Percentiles rank a stretch among this genome's conserved stretches.
Evolutionary conservation across 805 yeast genomes (phyloP).

Genomic region (Kuraishia hungarica): DNA sequence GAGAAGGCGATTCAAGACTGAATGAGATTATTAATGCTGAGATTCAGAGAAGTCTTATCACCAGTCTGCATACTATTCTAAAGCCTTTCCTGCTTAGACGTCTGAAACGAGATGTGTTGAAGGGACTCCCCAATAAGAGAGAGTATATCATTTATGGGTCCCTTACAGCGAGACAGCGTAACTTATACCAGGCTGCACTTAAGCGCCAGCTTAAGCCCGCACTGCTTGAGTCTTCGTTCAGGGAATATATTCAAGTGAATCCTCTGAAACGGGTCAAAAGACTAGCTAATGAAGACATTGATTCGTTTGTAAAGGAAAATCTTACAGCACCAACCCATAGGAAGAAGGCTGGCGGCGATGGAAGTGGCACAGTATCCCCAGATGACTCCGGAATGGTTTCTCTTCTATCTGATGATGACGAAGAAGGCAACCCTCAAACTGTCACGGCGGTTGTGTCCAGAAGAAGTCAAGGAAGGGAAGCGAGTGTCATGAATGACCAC

Average conservation of each 20-base stretch:
- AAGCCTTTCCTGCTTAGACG: slow-evolving; percentile 84
- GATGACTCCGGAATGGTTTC: slow-evolving; percentile 2
- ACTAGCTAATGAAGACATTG: slow-evolving; percentile 20
- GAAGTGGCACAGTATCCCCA: not conserved
- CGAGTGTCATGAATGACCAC: slow-evolving; percentile 4
- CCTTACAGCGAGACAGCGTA: slow-evolving; percentile 52
- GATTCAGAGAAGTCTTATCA: slow-evolving; percentile 52
- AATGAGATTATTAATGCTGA: slow-evolving; percentile 47
- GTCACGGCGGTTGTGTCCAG: not conserved
- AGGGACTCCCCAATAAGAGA: slow-evolving; percentile 74
- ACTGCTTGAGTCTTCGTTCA: slow-evolving; percentile 36
- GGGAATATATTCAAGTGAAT: slow-evolving; percentile 36
- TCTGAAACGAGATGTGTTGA: slow-evolving; percentile 64
- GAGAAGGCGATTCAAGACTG: slow-evolving; percentile 27
- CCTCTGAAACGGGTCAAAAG: not conserved
- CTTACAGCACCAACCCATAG: slow-evolving; percentile 1
- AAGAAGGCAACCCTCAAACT: slow-evolving; percentile 1
- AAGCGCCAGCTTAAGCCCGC: slow-evolving; percentile 32
- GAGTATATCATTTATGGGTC: slow-evolving; percentile 78
- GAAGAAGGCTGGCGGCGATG: not conserved
- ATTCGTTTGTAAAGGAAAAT: slow-evolving; percentile 27
- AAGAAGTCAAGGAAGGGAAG: slow-evolving; percentile 7
- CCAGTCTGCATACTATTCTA: slow-evolving; percentile 77
- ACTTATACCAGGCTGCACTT: slow-evolving; percentile 50
- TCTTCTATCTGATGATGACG: slow-evolving; percentile 6